A percentile compares a stretch with the other conserved stretches of the same genome.
Evolutionary conservation across 1,139 yeast species (phyloP).

Genomic region (Hansenula sp.): DNA sequence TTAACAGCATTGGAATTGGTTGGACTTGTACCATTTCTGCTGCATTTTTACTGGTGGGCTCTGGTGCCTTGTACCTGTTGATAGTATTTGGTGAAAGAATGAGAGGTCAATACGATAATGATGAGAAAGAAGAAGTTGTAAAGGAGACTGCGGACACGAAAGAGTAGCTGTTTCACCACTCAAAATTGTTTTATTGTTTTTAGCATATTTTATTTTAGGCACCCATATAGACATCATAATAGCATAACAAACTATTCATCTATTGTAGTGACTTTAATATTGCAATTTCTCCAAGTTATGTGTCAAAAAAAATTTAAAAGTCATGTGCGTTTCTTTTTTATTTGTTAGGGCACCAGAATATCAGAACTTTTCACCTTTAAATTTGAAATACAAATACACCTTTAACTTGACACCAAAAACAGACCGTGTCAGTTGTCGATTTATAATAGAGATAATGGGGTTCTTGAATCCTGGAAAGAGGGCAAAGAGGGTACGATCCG

Average conservation of each 20-base stretch:
- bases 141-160: neutral
- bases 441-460: conserved; percentile 6
- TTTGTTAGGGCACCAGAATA: too few species aligned
- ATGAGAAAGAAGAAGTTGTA: neutral
- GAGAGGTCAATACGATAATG: conserved; percentile 2
- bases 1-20: conserved; percentile 45
- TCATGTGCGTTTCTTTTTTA: too few species aligned
- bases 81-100: conserved; percentile 15
- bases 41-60: conserved; percentile 9
- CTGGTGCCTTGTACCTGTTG: conserved; percentile 5
- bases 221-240: too few species aligned
- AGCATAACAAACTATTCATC: neutral
- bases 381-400: too few species aligned
- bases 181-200: too few species aligned
- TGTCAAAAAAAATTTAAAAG: too few species aligned
- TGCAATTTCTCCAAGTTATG: neutral
- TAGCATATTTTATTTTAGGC: too few species aligned
- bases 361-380: too few species aligned
- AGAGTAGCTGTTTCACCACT: too few species aligned
- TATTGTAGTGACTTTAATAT: neutral
- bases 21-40: conserved; percentile 43
- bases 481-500: neutral
- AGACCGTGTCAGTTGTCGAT: too few species aligned
- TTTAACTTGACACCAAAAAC: neutral
- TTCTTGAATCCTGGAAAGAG: conserved; percentile 9